Conservation (phyloP, 164 flowering plant species). For the Saururus chinensis region DNA sequence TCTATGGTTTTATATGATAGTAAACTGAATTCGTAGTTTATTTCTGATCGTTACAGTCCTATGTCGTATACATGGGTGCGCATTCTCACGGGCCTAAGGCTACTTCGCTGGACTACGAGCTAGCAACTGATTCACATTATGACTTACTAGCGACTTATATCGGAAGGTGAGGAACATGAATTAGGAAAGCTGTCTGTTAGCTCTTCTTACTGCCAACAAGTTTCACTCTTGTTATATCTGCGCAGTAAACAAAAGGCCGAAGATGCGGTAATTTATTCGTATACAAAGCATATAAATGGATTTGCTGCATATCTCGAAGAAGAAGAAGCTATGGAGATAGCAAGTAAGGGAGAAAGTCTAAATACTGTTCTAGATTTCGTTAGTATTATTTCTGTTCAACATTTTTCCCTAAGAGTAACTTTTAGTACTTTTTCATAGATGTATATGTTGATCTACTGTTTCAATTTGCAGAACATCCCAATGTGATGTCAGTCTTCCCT, state of each 20-base stretch:
- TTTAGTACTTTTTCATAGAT: too few species aligned
- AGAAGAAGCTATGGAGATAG: conserved; percentile 38
- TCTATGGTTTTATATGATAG: not conserved
- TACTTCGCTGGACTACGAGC: conserved; percentile 15
- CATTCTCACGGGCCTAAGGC: conserved; percentile 24
- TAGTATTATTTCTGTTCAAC: not conserved
- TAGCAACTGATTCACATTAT: conserved; percentile 27
- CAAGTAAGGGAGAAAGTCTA: conserved; percentile 23
- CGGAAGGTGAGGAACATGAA: conserved; percentile 26
- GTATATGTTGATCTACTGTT: not conserved
- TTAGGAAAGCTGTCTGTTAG: not conserved
- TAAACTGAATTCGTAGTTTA: not conserved
- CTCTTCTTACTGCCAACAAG: not conserved
- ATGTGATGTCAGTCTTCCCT: conserved; percentile 50
- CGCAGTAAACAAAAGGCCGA: conserved; percentile 27
- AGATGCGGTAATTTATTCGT: conserved; percentile 43
- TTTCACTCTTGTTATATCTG: not conserved
- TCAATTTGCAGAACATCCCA: conserved; percentile 39
- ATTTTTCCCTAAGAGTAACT: too few species aligned
- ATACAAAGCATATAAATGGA: conserved; percentile 44
- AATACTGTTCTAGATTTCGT: not conserved
- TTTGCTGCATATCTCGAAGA: conserved; percentile 59
- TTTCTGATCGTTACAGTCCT: conserved; percentile 18
- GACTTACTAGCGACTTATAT: conserved; percentile 31
- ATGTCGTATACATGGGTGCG: conserved; percentile 46